A percentile compares a stretch with the other conserved stretches of the same genome.
phyloP scores from a whole-genome alignment of 1,284 basidiomycete genomes.

The Rhodotorula glutinis region DNA sequence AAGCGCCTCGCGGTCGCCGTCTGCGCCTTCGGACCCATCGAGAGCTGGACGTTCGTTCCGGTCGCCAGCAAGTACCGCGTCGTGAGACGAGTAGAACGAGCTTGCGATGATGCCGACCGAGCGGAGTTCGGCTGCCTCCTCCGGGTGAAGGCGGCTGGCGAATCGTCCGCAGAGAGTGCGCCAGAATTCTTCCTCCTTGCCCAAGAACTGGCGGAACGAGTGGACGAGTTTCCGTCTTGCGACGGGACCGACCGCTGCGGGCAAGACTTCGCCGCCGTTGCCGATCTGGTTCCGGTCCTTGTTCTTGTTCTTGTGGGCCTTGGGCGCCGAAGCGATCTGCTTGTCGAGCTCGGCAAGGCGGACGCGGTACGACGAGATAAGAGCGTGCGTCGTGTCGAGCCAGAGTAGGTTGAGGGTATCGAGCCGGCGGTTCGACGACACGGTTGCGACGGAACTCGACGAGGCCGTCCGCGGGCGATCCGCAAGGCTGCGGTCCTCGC shows the following conservation, averaged over 20 bases:
- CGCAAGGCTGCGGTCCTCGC: background rate
- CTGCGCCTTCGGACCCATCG: background rate
- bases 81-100: slow-evolving; percentile 45
- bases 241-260: slow-evolving; percentile 57
- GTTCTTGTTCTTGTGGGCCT: slow-evolving; percentile 16
- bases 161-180: slow-evolving; percentile 68
- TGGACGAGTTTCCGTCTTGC: slow-evolving; percentile 66
- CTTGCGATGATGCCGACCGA: slow-evolving; percentile 62
- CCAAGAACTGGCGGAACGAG: slow-evolving; percentile 78
- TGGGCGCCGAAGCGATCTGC: slow-evolving; percentile 37
- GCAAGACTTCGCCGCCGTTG: slow-evolving; percentile 22
- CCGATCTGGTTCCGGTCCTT: slow-evolving; percentile 8
- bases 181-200: slow-evolving; percentile 85
- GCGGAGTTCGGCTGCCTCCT: slow-evolving; percentile 59
- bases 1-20: slow-evolving; percentile 55
- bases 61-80: slow-evolving; percentile 28
- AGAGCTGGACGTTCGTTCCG: background rate
- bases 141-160: slow-evolving; percentile 59
- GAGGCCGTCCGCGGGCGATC: slow-evolving; percentile 45
- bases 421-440: background rate
- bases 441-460: slow-evolving; percentile 58
- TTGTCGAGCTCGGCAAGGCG: slow-evolving; percentile 65
- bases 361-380: slow-evolving; percentile 79
- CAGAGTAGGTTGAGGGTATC: slow-evolving; percentile 75
- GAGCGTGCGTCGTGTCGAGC: slow-evolving; percentile 85